phyloP scores from a whole-genome alignment of 2,329 filamentous ascomycete genomes.

The Trichoderma citrinoviride region DNA sequence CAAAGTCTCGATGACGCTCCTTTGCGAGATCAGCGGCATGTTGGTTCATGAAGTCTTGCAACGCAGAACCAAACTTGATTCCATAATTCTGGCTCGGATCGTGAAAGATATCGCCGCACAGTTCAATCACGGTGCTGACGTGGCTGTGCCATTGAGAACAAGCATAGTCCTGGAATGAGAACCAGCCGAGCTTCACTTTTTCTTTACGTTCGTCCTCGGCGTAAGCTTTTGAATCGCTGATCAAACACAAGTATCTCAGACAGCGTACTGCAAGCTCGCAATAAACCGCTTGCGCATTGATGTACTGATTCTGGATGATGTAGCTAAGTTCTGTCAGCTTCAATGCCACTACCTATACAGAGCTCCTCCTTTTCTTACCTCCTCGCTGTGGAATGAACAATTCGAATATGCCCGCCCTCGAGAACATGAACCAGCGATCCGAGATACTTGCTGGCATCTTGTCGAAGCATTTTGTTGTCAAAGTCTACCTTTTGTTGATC shows the following conservation, averaged over 20 bases:
- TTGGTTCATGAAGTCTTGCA: neutral
- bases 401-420: neutral
- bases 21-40: neutral
- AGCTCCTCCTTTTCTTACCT: neutral
- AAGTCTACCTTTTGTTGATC: neutral
- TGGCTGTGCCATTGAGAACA: slow-evolving; percentile 14
- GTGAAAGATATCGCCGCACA: neutral
- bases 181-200: slow-evolving; percentile 3
- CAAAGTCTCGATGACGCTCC: neutral
- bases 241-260: neutral
- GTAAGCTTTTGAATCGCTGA: neutral
- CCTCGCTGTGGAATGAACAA: slow-evolving; percentile 6
- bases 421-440: neutral
- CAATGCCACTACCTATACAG: too few relatives aligned
- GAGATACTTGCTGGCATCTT: neutral
- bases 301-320: neutral
- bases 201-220: neutral
- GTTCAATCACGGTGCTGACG: neutral
- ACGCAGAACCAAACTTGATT: neutral
- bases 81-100: neutral
- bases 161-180: slow-evolving; percentile 8
- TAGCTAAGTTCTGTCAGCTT: neutral
- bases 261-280: neutral
- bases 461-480: slow-evolving; percentile 10
- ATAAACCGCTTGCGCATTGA: neutral